These are phyloP conservation scores for Schoenoplectus tabernaemontani DNA, from an alignment of 202 grass and related monocot genomes.

Conservation along the genomic window DNA sequence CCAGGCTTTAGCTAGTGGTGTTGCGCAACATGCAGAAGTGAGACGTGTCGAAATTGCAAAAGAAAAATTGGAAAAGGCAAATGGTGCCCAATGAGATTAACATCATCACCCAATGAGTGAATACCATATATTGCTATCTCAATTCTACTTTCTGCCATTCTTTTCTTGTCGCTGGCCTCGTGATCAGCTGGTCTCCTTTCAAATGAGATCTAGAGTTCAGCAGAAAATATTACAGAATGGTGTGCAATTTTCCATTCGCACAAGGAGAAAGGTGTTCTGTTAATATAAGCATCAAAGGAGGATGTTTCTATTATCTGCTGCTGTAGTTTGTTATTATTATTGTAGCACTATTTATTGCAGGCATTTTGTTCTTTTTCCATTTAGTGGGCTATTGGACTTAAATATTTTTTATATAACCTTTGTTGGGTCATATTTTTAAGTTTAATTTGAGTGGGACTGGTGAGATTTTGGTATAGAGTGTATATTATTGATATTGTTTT, in stretches of 20 bases:
- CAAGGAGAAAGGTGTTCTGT: slow-evolving; percentile 1
- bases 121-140: neutral
- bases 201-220: slow-evolving; percentile 11
- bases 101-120: neutral
- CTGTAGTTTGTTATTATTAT: slow-evolving; percentile 17
- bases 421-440: slow-evolving; percentile 1
- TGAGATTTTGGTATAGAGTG: slow-evolving; percentile 28
- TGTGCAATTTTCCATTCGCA: slow-evolving; percentile 16
- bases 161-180: slow-evolving; percentile 26
- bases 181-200: slow-evolving; percentile 20
- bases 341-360: slow-evolving; percentile 19
- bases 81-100: neutral
- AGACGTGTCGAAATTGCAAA: slow-evolving; percentile 68
- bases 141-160: neutral
- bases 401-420: slow-evolving; percentile 10
- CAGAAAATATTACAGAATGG: neutral
- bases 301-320: slow-evolving; percentile 6
- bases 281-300: slow-evolving; percentile 19
- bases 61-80: slow-evolving; percentile 67
- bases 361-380: neutral
- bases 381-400: neutral
- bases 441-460: slow-evolving; percentile 12
- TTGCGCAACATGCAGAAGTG: slow-evolving; percentile 70
- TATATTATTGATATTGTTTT: slow-evolving; percentile 28
- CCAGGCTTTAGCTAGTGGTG: slow-evolving; percentile 65